These are phyloP conservation scores for Lentinula edodes DNA, from an alignment of 768 basidiomycete species.

Conservation along the genomic window DNA sequence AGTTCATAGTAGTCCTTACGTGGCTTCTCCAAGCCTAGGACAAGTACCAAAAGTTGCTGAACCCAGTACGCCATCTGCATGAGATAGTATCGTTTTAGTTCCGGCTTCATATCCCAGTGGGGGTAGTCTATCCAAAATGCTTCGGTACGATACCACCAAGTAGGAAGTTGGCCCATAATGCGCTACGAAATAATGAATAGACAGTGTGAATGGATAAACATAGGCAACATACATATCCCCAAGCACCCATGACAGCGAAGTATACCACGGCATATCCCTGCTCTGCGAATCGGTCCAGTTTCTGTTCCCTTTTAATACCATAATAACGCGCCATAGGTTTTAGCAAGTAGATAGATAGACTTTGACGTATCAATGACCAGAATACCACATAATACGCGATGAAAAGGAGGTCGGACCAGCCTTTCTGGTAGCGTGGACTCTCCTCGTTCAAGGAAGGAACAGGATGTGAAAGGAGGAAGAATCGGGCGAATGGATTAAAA, in stretches of 20 bases:
- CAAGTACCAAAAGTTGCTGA: slow-evolving; percentile 84
- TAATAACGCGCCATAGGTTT: slow-evolving; percentile 17
- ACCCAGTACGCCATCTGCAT: slow-evolving; percentile 93
- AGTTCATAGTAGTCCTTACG: slow-evolving; percentile 88
- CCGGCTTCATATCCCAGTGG: slow-evolving; percentile 79
- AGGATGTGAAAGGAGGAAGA: slow-evolving; percentile 52
- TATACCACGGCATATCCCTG: slow-evolving; percentile 67
- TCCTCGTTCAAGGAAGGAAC: slow-evolving; percentile 30
- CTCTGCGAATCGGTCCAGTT: slow-evolving; percentile 63
- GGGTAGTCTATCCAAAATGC: slow-evolving; percentile 91
- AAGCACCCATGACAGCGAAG: slow-evolving; percentile 42
- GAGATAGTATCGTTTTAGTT: slow-evolving; percentile 89
- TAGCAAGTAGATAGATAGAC: slow-evolving; percentile 26
- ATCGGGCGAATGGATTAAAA: slow-evolving; percentile 49
- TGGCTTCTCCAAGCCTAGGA: slow-evolving; percentile 87
- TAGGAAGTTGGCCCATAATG: slow-evolving; percentile 78
- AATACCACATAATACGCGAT: slow-evolving; percentile 58
- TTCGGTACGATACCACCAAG: slow-evolving; percentile 81
- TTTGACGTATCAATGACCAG: slow-evolving; percentile 66
- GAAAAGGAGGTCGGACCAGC: slow-evolving; percentile 52
- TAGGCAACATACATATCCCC: slow-evolving; percentile 48
- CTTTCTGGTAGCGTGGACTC: slow-evolving; percentile 44
- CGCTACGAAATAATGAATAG: slow-evolving; percentile 35
- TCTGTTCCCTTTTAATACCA: slow-evolving; percentile 44
- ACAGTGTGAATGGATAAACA: not conserved